Evolutionary conservation across 768 basidiomycete species (phyloP).

Genomic region (Austroboletus festivus): DNA sequence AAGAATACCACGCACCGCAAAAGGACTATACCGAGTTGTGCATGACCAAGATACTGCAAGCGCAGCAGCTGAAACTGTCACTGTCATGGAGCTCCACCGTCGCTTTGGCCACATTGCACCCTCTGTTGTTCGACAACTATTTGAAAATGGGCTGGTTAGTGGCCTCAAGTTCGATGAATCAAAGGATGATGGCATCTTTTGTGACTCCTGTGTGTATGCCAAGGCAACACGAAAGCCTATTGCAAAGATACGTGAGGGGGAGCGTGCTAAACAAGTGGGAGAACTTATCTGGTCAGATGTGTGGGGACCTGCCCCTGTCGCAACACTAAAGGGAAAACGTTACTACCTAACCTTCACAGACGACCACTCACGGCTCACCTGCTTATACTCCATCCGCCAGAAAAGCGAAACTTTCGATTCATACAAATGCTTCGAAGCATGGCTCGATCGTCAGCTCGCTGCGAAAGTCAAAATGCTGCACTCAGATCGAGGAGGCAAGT

Average conservation of each 20-base stretch:
- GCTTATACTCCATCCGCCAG: background rate
- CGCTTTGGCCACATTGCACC: conserved; percentile 36
- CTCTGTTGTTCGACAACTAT: conserved; percentile 17
- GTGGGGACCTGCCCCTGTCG: conserved; percentile 43
- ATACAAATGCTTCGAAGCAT: background rate
- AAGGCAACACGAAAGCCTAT: conserved; percentile 37
- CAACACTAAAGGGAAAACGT: conserved; percentile 5
- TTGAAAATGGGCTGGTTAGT: conserved; percentile 29
- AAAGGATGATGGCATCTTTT: conserved; percentile 26
- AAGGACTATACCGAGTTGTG: conserved; percentile 22
- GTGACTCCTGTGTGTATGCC: conserved; percentile 43
- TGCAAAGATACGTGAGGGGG: conserved; percentile 21
- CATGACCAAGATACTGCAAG: background rate
- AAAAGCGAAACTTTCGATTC: background rate
- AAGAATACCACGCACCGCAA: conserved; percentile 4
- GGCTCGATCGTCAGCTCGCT: background rate
- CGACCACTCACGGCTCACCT: background rate
- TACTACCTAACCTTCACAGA: background rate
- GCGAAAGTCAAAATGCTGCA: background rate
- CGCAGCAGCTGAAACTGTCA: conserved; percentile 4
- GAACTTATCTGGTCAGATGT: conserved; percentile 40
- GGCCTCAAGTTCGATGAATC: conserved; percentile 27
- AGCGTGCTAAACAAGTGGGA: conserved; percentile 22
- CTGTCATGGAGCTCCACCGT: conserved; percentile 32
- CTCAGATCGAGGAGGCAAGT: background rate